Evolutionary conservation across 345 rosid species (phyloP).

Genomic region (Eucalyptus regnans): DNA sequence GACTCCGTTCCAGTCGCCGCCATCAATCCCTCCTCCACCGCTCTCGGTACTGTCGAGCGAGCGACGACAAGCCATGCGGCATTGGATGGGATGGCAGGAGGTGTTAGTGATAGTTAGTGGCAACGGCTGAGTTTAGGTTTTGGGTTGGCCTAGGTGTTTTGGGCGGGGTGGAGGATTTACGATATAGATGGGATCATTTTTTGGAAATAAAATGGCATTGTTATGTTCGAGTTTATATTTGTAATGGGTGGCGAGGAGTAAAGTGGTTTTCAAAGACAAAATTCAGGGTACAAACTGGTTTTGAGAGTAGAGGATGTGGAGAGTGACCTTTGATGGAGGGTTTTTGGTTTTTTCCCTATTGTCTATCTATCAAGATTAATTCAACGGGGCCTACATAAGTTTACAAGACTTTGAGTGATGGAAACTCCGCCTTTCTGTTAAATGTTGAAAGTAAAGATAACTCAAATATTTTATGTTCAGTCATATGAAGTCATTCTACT

Average conservation of each 20-base stretch:
- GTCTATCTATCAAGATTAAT: neutral
- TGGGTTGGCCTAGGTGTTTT: neutral
- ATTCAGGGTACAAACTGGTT: neutral
- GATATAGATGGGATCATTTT: neutral
- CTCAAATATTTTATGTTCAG: neutral
- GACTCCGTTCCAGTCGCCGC: neutral
- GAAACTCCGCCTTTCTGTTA: neutral
- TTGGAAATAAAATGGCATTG: neutral
- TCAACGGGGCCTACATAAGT: neutral
- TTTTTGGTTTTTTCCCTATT: neutral
- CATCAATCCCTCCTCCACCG: neutral
- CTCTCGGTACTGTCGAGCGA: neutral
- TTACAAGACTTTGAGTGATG: neutral
- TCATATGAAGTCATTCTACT: neutral
- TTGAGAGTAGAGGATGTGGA: neutral
- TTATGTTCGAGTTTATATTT: neutral
- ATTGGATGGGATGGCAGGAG: neutral
- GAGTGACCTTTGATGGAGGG: neutral
- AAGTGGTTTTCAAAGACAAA: neutral
- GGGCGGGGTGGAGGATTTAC: neutral
- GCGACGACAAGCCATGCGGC: neutral
- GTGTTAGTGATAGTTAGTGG: neutral
- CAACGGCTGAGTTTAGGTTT: neutral
- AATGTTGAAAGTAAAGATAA: neutral
- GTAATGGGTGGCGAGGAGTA: neutral